Evolutionary conservation across 1,284 basidiomycete species (phyloP), one percentile per base, ranked within the genome.

Genomic region (Ustilago cynodontis): DNA sequence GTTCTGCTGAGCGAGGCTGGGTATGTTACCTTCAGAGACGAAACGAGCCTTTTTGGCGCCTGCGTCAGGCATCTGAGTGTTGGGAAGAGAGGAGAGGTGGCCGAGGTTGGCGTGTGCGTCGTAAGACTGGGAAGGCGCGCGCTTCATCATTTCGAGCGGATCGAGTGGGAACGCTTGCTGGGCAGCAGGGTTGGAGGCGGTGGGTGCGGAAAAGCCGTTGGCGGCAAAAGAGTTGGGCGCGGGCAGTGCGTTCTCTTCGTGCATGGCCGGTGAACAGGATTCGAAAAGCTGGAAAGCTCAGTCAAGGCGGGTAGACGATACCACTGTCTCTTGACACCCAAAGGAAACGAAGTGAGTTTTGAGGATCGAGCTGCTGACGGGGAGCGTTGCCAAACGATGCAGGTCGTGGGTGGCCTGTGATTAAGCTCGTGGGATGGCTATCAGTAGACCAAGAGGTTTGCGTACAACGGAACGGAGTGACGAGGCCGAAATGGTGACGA

Each of bases 11-110:
- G 55, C 59, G 18, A 74, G 55, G 50, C 54, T 72, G 16, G 75
- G 76, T 24, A 80, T 71, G 71, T 80, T 78, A 45, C 79, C 80
- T 29, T 80, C 80, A 6, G 77, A 79, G 26, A 81, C 77, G 47
- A 79, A 82, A 52, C 80, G 78, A 2, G 79, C 71, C 63, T 82
- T 82, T 39, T 81, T 81, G 35, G 64, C 56, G 31, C 54, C 64
- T 3, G 67, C 65, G 29, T 63, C 64, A 3, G 64, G 37, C 52
- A 78, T 52, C 16, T 72, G 64, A 4, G 70, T 3, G 49, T 62
- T 62, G 29, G 65, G 63, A 2, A 68, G 35, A 49, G 63, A 56
- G 18, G 56, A 58, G 41, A 71, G 63, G 33, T 69, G 61, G 20
- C 71, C 72, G 13, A 73, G 59, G 10, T 58, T 65, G 22, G 74